These are phyloP conservation scores for Artemisia tridentata DNA, from an alignment of 129 eudicot genomes.

Conservation along the genomic window DNA sequence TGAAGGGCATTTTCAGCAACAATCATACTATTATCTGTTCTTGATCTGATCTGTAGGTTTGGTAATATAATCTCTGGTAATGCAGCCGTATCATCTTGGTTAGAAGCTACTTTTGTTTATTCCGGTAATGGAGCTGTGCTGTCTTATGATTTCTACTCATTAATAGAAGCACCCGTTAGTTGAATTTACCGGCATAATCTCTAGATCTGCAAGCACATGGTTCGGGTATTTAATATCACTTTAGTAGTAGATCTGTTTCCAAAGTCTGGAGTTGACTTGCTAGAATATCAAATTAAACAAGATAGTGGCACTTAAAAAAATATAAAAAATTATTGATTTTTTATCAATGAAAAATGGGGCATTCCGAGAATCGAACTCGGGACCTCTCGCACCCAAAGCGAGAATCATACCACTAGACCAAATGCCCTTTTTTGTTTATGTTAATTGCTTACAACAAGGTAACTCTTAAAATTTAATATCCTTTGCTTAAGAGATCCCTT, in stretches of 20 bases:
- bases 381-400: constrained; percentile 99
- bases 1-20: too few relatives aligned
- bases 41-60: too few relatives aligned
- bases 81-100: not conserved
- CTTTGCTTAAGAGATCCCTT: too few relatives aligned
- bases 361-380: constrained; percentile 95
- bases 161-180: not conserved
- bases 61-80: too few relatives aligned
- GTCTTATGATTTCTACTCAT: not conserved
- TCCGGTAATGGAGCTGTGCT: constrained; percentile 8
- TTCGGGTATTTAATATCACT: not conserved
- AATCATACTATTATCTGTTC: too few relatives aligned
- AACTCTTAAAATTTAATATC: too few relatives aligned
- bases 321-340: not conserved
- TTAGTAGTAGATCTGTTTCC: not conserved
- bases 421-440: constrained; percentile 44
- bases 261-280: constrained; percentile 13
- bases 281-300: not conserved
- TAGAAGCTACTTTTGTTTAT: not conserved
- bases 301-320: not conserved
- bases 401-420: constrained; percentile 99
- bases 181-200: not conserved
- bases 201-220: constrained; percentile 2
- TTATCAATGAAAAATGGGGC: constrained; percentile 28
- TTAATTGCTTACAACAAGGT: too few relatives aligned